phyloP scores from a whole-genome alignment of 23 red algal species.

The Gracilaria gracilis region DNA sequence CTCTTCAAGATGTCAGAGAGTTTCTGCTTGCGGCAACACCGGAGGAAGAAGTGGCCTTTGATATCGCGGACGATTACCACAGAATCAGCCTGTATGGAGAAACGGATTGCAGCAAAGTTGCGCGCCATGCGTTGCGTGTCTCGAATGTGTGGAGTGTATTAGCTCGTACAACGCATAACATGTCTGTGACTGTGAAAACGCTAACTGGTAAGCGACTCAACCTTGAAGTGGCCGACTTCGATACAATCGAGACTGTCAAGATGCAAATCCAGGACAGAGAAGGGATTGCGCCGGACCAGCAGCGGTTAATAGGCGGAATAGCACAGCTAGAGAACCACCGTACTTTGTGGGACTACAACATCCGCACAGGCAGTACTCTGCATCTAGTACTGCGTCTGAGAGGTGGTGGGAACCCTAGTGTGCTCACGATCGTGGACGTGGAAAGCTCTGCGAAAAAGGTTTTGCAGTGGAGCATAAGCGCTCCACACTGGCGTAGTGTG shows the following conservation, averaged over 20 bases:
- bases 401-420: conserved; percentile 33
- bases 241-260: conserved; percentile 91
- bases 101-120: background rate
- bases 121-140: background rate
- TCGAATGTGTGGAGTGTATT: background rate
- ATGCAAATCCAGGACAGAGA: conserved; percentile 87
- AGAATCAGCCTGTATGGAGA: background rate
- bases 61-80: background rate
- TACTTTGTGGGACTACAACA: conserved; percentile 89
- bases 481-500: background rate
- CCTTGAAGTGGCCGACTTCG: conserved; percentile 80
- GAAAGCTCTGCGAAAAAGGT: background rate
- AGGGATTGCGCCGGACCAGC: conserved; percentile 83
- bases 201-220: conserved; percentile 75
- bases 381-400: conserved; percentile 84
- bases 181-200: conserved; percentile 86
- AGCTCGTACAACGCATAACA: background rate
- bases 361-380: conserved; percentile 81
- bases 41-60: background rate
- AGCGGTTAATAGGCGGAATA: conserved; percentile 81
- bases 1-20: background rate
- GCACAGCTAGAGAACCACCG: conserved; percentile 90
- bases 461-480: background rate
- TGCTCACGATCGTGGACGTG: background rate
- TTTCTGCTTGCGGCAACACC: background rate